A percentile compares a stretch with the other conserved stretches of the same genome.
Conservation (phyloP, 140 eudicot genomes). For the Bidens hawaiensis region DNA sequence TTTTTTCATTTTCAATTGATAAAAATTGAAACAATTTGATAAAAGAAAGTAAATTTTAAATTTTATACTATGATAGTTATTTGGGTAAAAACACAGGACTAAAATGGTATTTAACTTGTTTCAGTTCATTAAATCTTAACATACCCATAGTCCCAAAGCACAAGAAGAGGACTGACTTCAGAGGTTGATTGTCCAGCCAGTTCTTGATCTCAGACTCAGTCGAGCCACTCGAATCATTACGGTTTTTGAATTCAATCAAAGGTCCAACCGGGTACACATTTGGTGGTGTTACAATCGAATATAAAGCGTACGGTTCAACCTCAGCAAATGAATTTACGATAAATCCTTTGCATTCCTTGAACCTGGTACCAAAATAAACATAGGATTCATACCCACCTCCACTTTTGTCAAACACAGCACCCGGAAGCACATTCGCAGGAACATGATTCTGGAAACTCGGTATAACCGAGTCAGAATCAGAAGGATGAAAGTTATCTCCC, state of each 20-base stretch:
- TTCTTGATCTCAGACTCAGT: constrained; percentile 18
- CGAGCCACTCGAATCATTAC: not conserved
- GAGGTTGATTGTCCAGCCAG: constrained; percentile 32
- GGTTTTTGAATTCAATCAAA: constrained; percentile 15
- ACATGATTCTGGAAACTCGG: constrained; percentile 14
- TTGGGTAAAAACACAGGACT: too few relatives aligned
- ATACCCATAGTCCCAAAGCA: constrained; percentile 34
- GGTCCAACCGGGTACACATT: constrained; percentile 33
- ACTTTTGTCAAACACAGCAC: constrained; percentile 6
- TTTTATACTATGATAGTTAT: too few relatives aligned
- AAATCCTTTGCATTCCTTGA: constrained; percentile 17
- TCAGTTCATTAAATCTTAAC: too few relatives aligned
- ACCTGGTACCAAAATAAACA: constrained; percentile 9
- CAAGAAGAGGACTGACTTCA: constrained; percentile 27
- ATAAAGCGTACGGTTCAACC: constrained; percentile 27
- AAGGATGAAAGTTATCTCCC: constrained; percentile 9
- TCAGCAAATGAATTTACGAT: constrained; percentile 29
- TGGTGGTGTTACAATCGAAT: constrained; percentile 5
- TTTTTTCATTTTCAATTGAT: too few relatives aligned
- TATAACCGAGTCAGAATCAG: constrained; percentile 19
- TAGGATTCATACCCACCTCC: constrained; percentile 26
- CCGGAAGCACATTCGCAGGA: constrained; percentile 26
- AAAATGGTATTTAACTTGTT: too few relatives aligned
- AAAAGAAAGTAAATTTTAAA: too few relatives aligned
- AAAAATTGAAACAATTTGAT: too few relatives aligned